Conservation (phyloP, 441 rosid genomes). For the Bruguiera hainesii region DNA sequence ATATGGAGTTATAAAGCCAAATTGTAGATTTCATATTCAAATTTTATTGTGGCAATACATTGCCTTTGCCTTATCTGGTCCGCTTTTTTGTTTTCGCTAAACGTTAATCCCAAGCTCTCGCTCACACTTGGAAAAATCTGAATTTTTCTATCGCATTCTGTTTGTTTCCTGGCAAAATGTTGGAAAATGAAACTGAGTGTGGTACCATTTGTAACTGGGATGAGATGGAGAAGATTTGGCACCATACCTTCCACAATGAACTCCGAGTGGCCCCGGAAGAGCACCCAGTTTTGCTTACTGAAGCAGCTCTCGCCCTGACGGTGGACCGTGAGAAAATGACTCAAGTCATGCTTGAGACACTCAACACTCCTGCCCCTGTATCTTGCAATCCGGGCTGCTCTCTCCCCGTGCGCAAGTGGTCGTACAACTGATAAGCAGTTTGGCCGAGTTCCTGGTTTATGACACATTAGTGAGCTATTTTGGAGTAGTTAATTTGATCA, state of each 20-base stretch:
- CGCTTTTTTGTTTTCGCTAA: too few relatives aligned
- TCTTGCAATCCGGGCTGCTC: slow-evolving; percentile 74
- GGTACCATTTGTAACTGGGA: slow-evolving; percentile 76
- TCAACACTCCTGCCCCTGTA: slow-evolving; percentile 69
- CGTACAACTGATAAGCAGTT: slow-evolving; percentile 62
- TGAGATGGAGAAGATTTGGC: slow-evolving; percentile 81
- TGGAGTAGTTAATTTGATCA: too few relatives aligned
- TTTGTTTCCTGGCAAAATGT: too few relatives aligned
- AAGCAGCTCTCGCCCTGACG: slow-evolving; percentile 69
- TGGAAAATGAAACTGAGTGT: slow-evolving; percentile 38
- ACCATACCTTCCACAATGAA: slow-evolving; percentile 72
- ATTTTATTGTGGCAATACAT: too few relatives aligned
- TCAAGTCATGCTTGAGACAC: slow-evolving; percentile 76
- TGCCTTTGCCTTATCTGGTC: too few relatives aligned
- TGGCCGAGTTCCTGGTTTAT: too few relatives aligned
- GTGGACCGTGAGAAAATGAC: slow-evolving; percentile 80
- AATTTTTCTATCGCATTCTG: too few relatives aligned
- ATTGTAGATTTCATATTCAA: too few relatives aligned
- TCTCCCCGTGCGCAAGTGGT: slow-evolving; percentile 72
- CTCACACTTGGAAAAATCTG: too few relatives aligned
- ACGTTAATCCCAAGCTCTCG: too few relatives aligned
- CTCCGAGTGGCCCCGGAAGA: slow-evolving; percentile 78
- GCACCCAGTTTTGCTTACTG: slow-evolving; percentile 67
- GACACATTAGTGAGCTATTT: too few relatives aligned
- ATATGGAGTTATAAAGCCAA: too few relatives aligned